Evolutionary conservation across 768 basidiomycete genomes (phyloP).

Genomic region (Hemileccinum rubropunctum): DNA sequence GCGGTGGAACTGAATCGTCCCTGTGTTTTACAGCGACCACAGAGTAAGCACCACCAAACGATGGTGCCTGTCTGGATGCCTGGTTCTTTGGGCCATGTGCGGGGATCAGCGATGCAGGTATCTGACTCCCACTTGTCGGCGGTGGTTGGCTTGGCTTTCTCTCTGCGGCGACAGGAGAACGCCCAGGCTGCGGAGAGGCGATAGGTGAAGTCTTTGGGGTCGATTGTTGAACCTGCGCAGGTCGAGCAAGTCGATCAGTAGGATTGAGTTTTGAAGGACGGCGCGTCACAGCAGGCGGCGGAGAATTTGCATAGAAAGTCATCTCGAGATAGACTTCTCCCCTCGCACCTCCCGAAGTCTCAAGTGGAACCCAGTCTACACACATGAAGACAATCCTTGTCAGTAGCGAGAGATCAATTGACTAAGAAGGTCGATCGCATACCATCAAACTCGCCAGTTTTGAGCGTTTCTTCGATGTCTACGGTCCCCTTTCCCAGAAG

Average conservation of each 20-base stretch:
- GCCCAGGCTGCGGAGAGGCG: constrained; percentile 13
- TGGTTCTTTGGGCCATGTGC: constrained; percentile 10
- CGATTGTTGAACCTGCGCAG: constrained; percentile 27
- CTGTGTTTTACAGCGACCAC: constrained; percentile 13
- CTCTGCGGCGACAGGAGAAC: constrained; percentile 8
- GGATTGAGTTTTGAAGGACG: constrained; percentile 53
- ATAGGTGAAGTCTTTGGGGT: constrained; percentile 10
- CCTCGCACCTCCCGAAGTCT: constrained; percentile 58
- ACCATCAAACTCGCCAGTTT: constrained; percentile 92
- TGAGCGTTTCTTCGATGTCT: constrained; percentile 75
- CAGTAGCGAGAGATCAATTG: not conserved
- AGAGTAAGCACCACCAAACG: constrained; percentile 6
- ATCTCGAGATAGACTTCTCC: constrained; percentile 92
- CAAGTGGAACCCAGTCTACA: constrained; percentile 67
- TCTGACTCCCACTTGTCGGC: not conserved
- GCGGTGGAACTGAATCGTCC: constrained; percentile 39
- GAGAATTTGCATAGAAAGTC: constrained; percentile 82
- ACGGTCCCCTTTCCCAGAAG: constrained; percentile 72
- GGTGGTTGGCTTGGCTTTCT: constrained; percentile 8
- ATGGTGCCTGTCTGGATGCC: constrained; percentile 6
- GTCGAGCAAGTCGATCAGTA: constrained; percentile 50
- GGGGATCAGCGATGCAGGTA: constrained; percentile 26
- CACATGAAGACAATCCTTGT: not conserved
- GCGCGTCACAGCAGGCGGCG: constrained; percentile 45
- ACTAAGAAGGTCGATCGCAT: constrained; percentile 25